Percentiles rank a stretch among this genome's conserved stretches.
Conservation (phyloP, 129 eudicot genomes). For the Dittrichia graveolens region DNA sequence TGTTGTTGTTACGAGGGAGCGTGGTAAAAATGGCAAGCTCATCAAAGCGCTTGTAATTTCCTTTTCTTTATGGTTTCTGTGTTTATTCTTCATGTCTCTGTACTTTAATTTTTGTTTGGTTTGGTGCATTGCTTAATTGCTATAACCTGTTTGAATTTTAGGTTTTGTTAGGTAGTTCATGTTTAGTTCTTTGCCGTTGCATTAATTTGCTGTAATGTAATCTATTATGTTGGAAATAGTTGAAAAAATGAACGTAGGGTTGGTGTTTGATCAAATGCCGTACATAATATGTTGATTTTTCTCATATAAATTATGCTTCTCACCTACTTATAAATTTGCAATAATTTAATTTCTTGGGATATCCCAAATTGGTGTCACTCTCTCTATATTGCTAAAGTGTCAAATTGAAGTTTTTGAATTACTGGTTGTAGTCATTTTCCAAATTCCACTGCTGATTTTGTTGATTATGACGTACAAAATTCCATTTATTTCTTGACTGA, state of each 20-base stretch:
- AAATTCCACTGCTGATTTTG: neutral
- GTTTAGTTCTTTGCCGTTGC: neutral
- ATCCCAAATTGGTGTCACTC: neutral
- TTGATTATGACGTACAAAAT: neutral
- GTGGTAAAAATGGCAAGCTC: slow-evolving; percentile 85
- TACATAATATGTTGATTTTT: neutral
- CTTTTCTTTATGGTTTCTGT: neutral
- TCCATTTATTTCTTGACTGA: neutral
- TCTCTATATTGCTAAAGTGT: neutral
- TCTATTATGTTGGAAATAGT: too few relatives aligned
- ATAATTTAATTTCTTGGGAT: neutral
- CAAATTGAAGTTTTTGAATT: neutral
- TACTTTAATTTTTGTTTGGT: neutral
- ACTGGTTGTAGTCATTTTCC: slow-evolving; percentile 13
- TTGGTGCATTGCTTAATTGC: slow-evolving; percentile 9
- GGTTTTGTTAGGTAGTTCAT: slow-evolving; percentile 1
- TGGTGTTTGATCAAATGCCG: slow-evolving; percentile 44
- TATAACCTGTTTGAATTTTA: neutral
- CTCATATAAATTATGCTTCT: slow-evolving; percentile 7
- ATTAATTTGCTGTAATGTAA: neutral
- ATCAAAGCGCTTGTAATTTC: slow-evolving; percentile 65
- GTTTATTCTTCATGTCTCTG: neutral
- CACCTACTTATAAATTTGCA: neutral
- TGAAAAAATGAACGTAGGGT: neutral
- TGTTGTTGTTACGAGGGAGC: slow-evolving; percentile 89